phyloP scores from a whole-genome alignment of 2,329 filamentous ascomycete genomes.

The Piedraia hortae region DNA sequence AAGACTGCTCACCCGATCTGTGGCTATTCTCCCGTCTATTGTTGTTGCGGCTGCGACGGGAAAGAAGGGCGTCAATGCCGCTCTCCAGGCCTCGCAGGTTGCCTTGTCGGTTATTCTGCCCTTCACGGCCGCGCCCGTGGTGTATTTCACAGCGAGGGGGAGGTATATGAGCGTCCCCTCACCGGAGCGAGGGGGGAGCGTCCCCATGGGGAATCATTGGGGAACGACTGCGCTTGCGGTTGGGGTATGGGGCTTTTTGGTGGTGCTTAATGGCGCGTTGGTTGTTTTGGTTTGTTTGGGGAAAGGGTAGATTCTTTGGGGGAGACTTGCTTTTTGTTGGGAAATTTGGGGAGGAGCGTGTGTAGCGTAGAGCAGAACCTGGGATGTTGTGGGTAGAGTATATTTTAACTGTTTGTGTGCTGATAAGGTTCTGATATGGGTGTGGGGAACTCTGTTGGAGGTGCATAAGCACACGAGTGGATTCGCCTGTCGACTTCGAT shows the following conservation, averaged over 20 bases:
- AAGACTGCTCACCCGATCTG: constrained; percentile 45
- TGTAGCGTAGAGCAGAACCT: too few relatives aligned
- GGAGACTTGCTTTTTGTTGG: too few relatives aligned
- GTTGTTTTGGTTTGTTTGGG: constrained; percentile 37
- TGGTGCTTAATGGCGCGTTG: constrained; percentile 53
- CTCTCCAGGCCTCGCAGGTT: constrained; percentile 52
- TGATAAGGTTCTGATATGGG: too few relatives aligned
- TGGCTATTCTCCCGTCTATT: constrained; percentile 59
- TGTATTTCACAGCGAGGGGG: constrained; percentile 58
- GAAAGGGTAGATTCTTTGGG: too few relatives aligned
- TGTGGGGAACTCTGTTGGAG: too few relatives aligned
- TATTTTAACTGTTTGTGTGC: too few relatives aligned
- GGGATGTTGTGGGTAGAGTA: too few relatives aligned
- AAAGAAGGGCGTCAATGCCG: constrained; percentile 36
- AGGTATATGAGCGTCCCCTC: constrained; percentile 46
- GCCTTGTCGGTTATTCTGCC: constrained; percentile 52
- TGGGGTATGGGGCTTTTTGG: constrained; percentile 45
- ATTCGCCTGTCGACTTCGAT: too few relatives aligned
- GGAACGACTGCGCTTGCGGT: constrained; percentile 29
- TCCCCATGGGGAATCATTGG: constrained; percentile 48
- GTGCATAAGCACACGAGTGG: too few relatives aligned
- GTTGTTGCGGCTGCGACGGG: constrained; percentile 62
- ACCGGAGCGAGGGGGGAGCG: constrained; percentile 3
- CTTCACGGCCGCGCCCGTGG: constrained; percentile 55
- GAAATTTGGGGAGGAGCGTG: too few relatives aligned